A percentile compares a stretch with the other conserved stretches of the same genome.
Evolutionary conservation across 768 basidiomycete genomes (phyloP).

Genomic region (Termitomyces sp.): DNA sequence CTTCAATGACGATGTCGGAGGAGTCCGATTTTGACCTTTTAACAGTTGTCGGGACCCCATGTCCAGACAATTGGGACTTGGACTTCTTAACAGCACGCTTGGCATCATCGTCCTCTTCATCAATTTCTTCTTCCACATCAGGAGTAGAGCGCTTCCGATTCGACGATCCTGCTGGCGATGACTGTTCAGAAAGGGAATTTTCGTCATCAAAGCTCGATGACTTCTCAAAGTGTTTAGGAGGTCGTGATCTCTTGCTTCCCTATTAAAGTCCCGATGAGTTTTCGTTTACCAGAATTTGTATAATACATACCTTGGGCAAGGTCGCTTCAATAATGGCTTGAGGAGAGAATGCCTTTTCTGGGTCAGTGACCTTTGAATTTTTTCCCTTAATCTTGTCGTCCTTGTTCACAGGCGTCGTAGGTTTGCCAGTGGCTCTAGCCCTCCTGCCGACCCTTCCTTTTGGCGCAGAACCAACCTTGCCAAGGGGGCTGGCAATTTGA

Average conservation of each 20-base stretch:
- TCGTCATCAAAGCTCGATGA: slow-evolving; percentile 8
- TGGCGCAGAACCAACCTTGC: slow-evolving; percentile 33
- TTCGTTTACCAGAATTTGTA: neutral
- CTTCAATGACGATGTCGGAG: slow-evolving; percentile 25
- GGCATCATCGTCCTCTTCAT: slow-evolving; percentile 33
- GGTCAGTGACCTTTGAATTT: slow-evolving; percentile 14
- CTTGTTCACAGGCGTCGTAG: slow-evolving; percentile 20
- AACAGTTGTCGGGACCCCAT: slow-evolving; percentile 6
- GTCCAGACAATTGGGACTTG: slow-evolving; percentile 31
- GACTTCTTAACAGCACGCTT: slow-evolving; percentile 42
- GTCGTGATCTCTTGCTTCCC: slow-evolving; percentile 77
- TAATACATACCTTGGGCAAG: slow-evolving; percentile 53
- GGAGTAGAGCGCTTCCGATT: slow-evolving; percentile 11
- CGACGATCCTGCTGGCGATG: slow-evolving; percentile 3
- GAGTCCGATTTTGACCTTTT: slow-evolving; percentile 5
- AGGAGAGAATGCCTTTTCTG: slow-evolving; percentile 36
- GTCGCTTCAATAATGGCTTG: slow-evolving; percentile 77
- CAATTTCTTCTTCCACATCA: slow-evolving; percentile 27
- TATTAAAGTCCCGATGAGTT: slow-evolving; percentile 19
- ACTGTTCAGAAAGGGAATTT: slow-evolving; percentile 2
- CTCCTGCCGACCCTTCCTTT: slow-evolving; percentile 39
- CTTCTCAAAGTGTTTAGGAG: slow-evolving; percentile 52
- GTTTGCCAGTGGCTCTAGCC: slow-evolving; percentile 35
- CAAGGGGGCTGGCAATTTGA: slow-evolving; percentile 63
- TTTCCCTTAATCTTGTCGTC: slow-evolving; percentile 23